phyloP scores from a whole-genome alignment of 2,329 filamentous ascomycete genomes.

The Fusarium robinianum region DNA sequence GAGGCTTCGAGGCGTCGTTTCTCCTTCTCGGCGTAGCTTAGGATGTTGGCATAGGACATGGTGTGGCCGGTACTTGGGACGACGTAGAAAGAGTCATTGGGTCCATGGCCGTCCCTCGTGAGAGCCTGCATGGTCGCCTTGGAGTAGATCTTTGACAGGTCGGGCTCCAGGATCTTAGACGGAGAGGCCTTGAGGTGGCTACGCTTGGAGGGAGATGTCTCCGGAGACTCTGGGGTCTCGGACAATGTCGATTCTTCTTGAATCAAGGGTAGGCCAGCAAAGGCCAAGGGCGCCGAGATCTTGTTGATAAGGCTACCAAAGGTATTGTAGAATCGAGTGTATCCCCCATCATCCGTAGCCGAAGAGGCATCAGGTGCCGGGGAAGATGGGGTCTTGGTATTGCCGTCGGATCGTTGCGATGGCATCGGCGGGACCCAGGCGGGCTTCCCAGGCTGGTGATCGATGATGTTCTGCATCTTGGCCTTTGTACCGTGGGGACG shows the following conservation, averaged over 20 bases:
- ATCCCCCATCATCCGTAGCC: constrained; percentile 70
- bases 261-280: constrained; percentile 84
- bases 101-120: constrained; percentile 66
- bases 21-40: constrained; percentile 71
- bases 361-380: constrained; percentile 34
- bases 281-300: constrained; percentile 87
- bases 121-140: constrained; percentile 81
- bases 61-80: constrained; percentile 91
- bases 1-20: constrained; percentile 62
- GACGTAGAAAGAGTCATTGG: constrained; percentile 86
- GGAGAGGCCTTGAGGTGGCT: constrained; percentile 43
- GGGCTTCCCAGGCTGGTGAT: constrained; percentile 56
- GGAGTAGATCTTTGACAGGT: constrained; percentile 83
- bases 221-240: constrained; percentile 42
- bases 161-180: constrained; percentile 53
- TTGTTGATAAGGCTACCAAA: constrained; percentile 88
- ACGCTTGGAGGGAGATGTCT: constrained; percentile 46
- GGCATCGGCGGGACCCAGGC: constrained; percentile 55
- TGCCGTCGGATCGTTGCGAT: constrained; percentile 31
- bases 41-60: constrained; percentile 88
- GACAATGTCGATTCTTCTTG: constrained; percentile 50
- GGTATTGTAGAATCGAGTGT: constrained; percentile 87
- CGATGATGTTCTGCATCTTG: constrained; percentile 62
- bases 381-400: constrained; percentile 33
- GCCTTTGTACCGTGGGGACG: constrained; percentile 54